Evolutionary conservation across 345 rosid species (phyloP).

Genomic region (Bretschneidera sinensis): DNA sequence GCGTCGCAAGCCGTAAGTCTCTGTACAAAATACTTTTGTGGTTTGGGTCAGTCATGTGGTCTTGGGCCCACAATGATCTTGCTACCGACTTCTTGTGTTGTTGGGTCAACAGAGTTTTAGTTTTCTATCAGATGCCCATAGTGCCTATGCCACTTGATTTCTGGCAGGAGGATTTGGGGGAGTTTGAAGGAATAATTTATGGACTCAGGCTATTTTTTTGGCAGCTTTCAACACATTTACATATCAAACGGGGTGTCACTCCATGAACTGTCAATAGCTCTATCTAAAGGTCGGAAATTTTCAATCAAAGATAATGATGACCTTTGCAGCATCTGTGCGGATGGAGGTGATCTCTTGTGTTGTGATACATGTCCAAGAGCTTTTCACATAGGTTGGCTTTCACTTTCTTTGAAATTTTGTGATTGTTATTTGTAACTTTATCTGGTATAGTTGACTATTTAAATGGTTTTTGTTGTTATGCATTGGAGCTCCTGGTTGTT

Average conservation of each 20-base stretch:
- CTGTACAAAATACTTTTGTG: background rate
- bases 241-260: conserved; percentile 98
- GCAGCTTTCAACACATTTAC: conserved; percentile 85
- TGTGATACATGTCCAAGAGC: conserved; percentile 98
- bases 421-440: background rate
- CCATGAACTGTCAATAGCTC: conserved; percentile 74
- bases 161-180: background rate
- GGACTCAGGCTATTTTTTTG: conserved; percentile 9
- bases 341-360: conserved; percentile 84
- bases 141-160: background rate
- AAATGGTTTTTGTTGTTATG: background rate
- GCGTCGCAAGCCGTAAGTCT: conserved; percentile 92
- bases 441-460: conserved; percentile 6
- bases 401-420: conserved; percentile 9
- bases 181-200: conserved; percentile 1
- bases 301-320: conserved; percentile 73
- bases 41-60: background rate
- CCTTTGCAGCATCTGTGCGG: conserved; percentile 73
- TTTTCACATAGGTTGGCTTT: conserved; percentile 65
- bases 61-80: conserved; percentile 3
- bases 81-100: background rate
- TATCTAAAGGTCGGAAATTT: conserved; percentile 50
- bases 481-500: conserved; percentile 3
- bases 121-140: background rate
- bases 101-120: background rate